Evolutionary conservation across 345 rosid genomes (phyloP), one percentile per base, ranked within the genome.

Genomic region (Heritiera fomes): DNA sequence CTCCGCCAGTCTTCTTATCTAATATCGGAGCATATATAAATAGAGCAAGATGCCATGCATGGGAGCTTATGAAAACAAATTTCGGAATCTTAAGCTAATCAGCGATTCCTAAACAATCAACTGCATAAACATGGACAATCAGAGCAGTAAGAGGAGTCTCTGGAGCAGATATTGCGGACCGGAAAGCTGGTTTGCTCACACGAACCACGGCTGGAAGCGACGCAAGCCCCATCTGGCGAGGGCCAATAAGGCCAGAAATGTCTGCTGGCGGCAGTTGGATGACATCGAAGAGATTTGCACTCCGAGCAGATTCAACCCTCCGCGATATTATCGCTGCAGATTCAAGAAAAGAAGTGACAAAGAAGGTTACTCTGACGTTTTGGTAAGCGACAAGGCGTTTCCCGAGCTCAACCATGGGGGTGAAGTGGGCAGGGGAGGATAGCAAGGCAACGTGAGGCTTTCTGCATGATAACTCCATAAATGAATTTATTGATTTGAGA

Each of bases 11-110:
- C 5, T 47, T 7, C 76, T 76, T 84, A 46, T 89, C 86, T 14
- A 83, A 43, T 0, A 76, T 64, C 4, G 91, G 91, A 20, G 43
- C 3, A 41, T 85, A 86, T 1, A 86, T 47, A 2, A 75, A 3
- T 1, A 88, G 2, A 3, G 92, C 88, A 74, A 89, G 84, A 73
- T 78, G 83, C 94, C 92, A 82, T 10, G 74, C 74, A 28, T 70
- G 43, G 3, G 6, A 41, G 43, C 43, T 18, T 3, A 20, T 5
- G 15, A 0, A 47, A 4, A 70, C 58, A 23, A 18, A 70, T 49
- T 70, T 70, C 0, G 58, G 74, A 18, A 47, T 23, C 17, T 23
- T 70, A 2, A 47, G 56, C 74, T 70, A 58, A 28, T 47, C 74
- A 0, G 74, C 40, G 14, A 70, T 28, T 0, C 8, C 55, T 9